Base-by-base conservation (phyloP, 306 rosid species). In the Datisca glomerata region DNA sequence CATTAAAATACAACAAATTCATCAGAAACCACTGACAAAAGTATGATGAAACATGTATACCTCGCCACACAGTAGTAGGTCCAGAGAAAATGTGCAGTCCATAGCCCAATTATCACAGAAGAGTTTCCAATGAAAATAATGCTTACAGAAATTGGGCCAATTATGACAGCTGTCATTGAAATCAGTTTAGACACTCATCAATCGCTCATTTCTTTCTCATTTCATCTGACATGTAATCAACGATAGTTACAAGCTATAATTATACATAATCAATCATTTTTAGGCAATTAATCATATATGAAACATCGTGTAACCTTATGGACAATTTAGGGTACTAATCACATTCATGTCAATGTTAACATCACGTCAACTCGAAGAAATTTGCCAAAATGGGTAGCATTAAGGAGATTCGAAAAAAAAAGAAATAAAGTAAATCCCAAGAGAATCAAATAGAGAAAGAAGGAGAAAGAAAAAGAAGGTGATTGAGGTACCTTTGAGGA, bases 71-170 rank as follows among this genome's bases (percentile, higher is more conserved):
- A 73, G 62, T 57, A 76, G 55, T 58, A 68, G 25, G 79, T 85
- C 86, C 93, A 85, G 21, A 79, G 4, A 17, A 76, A 61, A 73
- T 85, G 93, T 4, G 86, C 81, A 48, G 60, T 24, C 91, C 82
- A 85, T 16, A 85, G 93, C 29, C 76, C 95, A 56, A 59, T 21
- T 24, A 76, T 68, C 2, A 76, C 68, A 54, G 79, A 50, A 19
- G 76, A 68, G 57, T 84, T 84, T 56, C 79, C 92, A 61, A 68
- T 18, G 5, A 66, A 37, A 17, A 79, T 43, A 55, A 79, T 71
- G 46, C 53, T 36, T 21, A 53, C 56, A 47, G 60, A 70, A 37
- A 71, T 39, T 33, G 81, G 79, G 41, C 71, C 73, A 38, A 79
- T 64, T 58, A 79, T 23, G 18, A 56, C 47, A 27, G 66, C 93